phyloP scores from a whole-genome alignment of 2,329 filamentous ascomycete genomes.

The Aspergillus terreus region DNA sequence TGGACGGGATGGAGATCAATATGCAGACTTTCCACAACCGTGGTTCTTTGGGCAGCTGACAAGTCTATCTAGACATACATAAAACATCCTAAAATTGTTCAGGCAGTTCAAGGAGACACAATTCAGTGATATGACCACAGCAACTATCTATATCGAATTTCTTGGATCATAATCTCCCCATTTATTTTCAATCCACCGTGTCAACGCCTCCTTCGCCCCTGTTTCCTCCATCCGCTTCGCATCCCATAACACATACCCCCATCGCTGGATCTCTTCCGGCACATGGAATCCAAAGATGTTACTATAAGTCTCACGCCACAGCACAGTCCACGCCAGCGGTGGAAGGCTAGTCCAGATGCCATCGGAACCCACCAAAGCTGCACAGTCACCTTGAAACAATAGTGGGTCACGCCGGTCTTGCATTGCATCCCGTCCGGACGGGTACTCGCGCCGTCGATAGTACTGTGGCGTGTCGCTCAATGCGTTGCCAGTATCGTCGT shows the following conservation, averaged over 20 bases:
- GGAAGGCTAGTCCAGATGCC: background rate
- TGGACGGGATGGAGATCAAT: too few species aligned
- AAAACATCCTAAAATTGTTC: too few species aligned
- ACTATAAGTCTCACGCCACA: slow-evolving; percentile 9
- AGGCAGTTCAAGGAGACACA: too few species aligned
- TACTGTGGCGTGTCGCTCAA: background rate
- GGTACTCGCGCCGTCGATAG: background rate
- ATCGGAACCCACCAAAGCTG: background rate
- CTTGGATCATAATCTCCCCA: background rate
- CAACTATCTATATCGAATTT: background rate
- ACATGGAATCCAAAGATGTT: slow-evolving; percentile 5
- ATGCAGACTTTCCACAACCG: too few species aligned
- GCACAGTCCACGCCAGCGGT: slow-evolving; percentile 9
- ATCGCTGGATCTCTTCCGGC: slow-evolving; percentile 1
- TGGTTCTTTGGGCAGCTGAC: too few species aligned
- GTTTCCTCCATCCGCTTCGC: slow-evolving; percentile 11
- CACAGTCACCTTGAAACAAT: slow-evolving; percentile 6
- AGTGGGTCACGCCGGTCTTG: background rate
- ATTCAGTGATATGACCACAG: too few species aligned
- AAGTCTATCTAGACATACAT: too few species aligned
- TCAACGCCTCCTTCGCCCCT: slow-evolving; percentile 3
- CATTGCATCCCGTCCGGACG: background rate
- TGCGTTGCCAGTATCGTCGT: background rate
- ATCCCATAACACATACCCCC: slow-evolving; percentile 23
- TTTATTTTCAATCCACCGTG: slow-evolving; percentile 1